Evolutionary conservation across 768 basidiomycete species (phyloP).

Genomic region (Podaxis mareebaensis): DNA sequence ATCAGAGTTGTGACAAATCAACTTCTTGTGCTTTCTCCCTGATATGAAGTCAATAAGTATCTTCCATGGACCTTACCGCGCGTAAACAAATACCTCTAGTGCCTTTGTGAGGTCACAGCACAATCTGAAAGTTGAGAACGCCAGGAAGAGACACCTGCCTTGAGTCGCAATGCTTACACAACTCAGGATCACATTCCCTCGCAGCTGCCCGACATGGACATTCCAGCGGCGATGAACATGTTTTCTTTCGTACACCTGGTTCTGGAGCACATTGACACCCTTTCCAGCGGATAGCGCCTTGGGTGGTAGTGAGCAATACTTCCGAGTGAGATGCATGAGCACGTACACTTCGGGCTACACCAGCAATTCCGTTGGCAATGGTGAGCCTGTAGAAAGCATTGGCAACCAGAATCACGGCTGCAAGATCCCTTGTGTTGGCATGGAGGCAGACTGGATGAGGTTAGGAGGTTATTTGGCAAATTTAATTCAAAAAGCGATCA

Average conservation of each 20-base stretch:
- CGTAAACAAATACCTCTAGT: conserved; percentile 24
- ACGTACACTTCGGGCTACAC: conserved; percentile 52
- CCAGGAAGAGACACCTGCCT: conserved; percentile 34
- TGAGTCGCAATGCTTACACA: conserved; percentile 55
- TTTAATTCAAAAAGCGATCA: background rate
- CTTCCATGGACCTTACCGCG: background rate
- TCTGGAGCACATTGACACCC: conserved; percentile 52
- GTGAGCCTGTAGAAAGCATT: conserved; percentile 48
- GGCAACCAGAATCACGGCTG: conserved; percentile 38
- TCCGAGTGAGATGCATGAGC: conserved; percentile 11
- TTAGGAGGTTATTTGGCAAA: background rate
- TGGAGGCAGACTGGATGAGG: conserved; percentile 40
- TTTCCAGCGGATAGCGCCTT: conserved; percentile 55
- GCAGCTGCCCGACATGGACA: conserved; percentile 54
- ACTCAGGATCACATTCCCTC: conserved; percentile 70
- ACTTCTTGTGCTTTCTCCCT: conserved; percentile 48
- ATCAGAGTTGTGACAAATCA: conserved; percentile 48
- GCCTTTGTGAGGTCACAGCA: background rate
- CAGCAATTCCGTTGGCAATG: conserved; percentile 59
- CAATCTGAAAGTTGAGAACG: background rate
- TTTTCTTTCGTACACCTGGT: conserved; percentile 9
- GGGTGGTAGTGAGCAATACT: background rate
- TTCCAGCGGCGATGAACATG: conserved; percentile 28
- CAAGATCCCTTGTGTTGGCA: conserved; percentile 64
- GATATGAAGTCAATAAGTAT: conserved; percentile 27